Evolutionary conservation across 177 flowering plant species (phyloP), one percentile per base, ranked within the genome.

Genomic region (Vitis hybrid): DNA sequence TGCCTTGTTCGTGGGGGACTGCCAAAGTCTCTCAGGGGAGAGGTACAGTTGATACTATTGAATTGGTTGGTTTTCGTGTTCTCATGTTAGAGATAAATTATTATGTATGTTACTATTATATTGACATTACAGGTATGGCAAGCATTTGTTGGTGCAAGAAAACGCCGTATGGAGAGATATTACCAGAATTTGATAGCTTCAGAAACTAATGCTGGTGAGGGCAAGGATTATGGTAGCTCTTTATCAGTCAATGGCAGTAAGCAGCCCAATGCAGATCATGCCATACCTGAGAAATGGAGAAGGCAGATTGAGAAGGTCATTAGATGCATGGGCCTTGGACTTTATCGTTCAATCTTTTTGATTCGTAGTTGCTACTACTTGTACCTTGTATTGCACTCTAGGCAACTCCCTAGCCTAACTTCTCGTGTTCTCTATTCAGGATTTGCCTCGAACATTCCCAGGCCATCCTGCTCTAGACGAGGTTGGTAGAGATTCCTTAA

Each of bases 401-500:
- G 56, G 46, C 63, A 64, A 60, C 65, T 69, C 69, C 46, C 56
- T 56, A 46, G 66, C 60, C 69, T 72, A 64, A 77, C 51, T 24
- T 73, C 62, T 10, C 66, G 19, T 59, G 10, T 70, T 75, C 46
- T 56, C 35, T 70, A 69, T 73, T 63, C 84, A 95, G 99, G 99
- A 95, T 80, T 81, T 95, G 77, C 99, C 99, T 62, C 85, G 99
- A 51, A 94, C 98, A 49, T 94, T 94, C 76, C 99, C 99, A 15
- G 99, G 98, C 19, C 99, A 94, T 80, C 99, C 98, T 84, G 99
- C 99, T 76, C 64, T 93, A 79, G 86, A 95, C 81, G 97, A 91
- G 69, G 78, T 86, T 78, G 98, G 99, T 58, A 84, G 99, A 75
- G 83, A 87, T 80, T 92, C 99, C 61, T 83, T 95, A 81, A 87